Evolutionary conservation across 2,329 filamentous ascomycete species (phyloP).

Genomic region (Hypoxylon rubiginosum): DNA sequence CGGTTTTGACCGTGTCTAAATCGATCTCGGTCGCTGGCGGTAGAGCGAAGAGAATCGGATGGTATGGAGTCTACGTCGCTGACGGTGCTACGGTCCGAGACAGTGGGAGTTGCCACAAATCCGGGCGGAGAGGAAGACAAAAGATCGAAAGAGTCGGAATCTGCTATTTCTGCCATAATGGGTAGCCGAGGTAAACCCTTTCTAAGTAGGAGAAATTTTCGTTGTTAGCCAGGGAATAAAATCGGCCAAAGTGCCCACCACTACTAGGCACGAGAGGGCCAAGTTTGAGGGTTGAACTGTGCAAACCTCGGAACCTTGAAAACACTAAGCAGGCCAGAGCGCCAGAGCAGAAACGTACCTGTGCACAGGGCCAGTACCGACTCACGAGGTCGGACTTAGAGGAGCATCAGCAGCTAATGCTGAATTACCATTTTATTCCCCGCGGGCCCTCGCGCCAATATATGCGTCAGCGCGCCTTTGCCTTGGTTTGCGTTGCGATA

Average conservation of each 20-base stretch:
- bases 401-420: constrained; percentile 8
- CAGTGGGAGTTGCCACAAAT: background rate
- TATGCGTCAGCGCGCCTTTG: background rate
- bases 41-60: constrained; percentile 13
- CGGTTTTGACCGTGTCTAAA: background rate
- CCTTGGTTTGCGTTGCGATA: background rate
- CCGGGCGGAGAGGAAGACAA: constrained; percentile 25
- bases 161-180: constrained; percentile 43
- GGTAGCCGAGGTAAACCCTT: background rate
- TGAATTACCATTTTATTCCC: constrained; percentile 16
- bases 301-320: constrained; percentile 19
- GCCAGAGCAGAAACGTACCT: constrained; percentile 5
- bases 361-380: background rate
- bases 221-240: constrained; percentile 13
- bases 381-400: constrained; percentile 2
- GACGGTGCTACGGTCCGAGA: constrained; percentile 13
- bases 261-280: background rate
- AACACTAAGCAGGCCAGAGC: background rate
- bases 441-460: background rate
- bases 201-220: constrained; percentile 6
- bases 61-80: constrained; percentile 9
- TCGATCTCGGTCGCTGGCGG: background rate
- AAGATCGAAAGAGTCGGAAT: constrained; percentile 39
- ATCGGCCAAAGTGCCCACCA: background rate
- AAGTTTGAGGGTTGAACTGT: constrained; percentile 16